These are phyloP conservation scores for Sclerotinia subarctica DNA, from an alignment of 2,329 filamentous ascomycete genomes.

Conservation along the genomic window DNA sequence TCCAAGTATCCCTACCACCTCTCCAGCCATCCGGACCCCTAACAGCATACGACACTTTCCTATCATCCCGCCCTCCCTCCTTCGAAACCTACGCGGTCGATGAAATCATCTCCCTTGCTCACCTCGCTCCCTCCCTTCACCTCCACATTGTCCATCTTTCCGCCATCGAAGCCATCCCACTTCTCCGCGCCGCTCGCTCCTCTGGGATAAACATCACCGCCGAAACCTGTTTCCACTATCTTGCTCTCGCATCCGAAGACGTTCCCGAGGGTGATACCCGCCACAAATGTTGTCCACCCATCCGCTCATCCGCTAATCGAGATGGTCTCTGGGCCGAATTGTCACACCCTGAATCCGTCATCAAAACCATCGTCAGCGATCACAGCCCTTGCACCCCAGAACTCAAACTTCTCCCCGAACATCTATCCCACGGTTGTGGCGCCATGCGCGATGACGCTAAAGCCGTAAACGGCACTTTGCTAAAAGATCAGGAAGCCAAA, in stretches of 20 bases:
- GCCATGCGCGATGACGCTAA: constrained; percentile 33
- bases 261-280: constrained; percentile 66
- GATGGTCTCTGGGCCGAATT: constrained; percentile 75
- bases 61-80: constrained; percentile 80
- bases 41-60: constrained; percentile 81
- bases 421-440: constrained; percentile 44
- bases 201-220: constrained; percentile 67
- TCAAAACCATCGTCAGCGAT: constrained; percentile 89
- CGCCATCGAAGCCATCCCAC: constrained; percentile 64
- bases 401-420: constrained; percentile 78
- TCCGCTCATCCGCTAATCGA: constrained; percentile 62
- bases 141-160: constrained; percentile 82
- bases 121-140: constrained; percentile 74
- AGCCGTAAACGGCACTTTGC: constrained; percentile 30
- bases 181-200: constrained; percentile 59
- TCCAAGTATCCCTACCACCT: constrained; percentile 67
- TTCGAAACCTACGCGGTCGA: constrained; percentile 92
- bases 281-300: constrained; percentile 73
- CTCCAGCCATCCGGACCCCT: constrained; percentile 68
- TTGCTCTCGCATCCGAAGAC: constrained; percentile 64
- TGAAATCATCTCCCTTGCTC: constrained; percentile 78
- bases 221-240: constrained; percentile 76
- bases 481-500: constrained; percentile 40
- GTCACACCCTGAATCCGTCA: constrained; percentile 66
- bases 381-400: constrained; percentile 96